These are phyloP conservation scores for Rusavskia elegans DNA, from an alignment of 495 filamentous ascomycete genomes.

Conservation along the genomic window DNA sequence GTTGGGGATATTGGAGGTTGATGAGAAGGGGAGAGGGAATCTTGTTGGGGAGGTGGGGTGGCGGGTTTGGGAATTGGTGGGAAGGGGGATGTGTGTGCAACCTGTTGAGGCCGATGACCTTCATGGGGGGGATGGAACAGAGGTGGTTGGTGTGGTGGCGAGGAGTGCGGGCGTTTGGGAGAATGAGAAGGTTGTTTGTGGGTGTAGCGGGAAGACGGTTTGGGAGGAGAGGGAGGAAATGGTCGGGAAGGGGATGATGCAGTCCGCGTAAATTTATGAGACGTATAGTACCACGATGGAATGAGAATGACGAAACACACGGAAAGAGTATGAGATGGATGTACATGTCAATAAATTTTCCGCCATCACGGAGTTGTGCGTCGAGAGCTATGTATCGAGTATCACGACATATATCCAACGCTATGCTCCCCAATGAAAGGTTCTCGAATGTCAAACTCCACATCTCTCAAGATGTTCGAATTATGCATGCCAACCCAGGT, in stretches of 20 bases:
- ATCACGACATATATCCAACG: too few species aligned
- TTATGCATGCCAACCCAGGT: too few species aligned
- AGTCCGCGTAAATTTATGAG: not conserved
- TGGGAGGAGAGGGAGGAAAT: conserved; percentile 95
- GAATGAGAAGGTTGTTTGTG: conserved; percentile 93
- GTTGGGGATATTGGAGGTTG: conserved; percentile 61
- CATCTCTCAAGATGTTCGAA: too few species aligned
- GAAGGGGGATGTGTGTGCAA: conserved; percentile 72
- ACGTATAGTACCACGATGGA: not conserved
- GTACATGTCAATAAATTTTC: too few species aligned
- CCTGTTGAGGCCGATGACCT: conserved; percentile 26
- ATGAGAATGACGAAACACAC: not conserved
- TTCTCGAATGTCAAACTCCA: too few species aligned
- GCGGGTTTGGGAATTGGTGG: conserved; percentile 90
- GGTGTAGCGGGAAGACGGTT: conserved; percentile 90
- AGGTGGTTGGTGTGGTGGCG: conserved; percentile 82
- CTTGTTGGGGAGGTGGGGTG: conserved; percentile 67
- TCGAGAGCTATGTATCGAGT: too few species aligned
- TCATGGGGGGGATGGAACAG: conserved; percentile 45
- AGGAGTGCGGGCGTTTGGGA: conserved; percentile 94
- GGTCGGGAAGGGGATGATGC: conserved; percentile 72
- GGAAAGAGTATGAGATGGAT: too few species aligned
- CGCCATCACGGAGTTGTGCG: too few species aligned
- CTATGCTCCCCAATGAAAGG: too few species aligned
- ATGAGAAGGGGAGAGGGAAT: conserved; percentile 43